Percentiles rank a stretch among this genome's conserved stretches.
Evolutionary conservation across 2,329 filamentous ascomycete genomes (phyloP).

Genomic region (Blastomyces parvus): DNA sequence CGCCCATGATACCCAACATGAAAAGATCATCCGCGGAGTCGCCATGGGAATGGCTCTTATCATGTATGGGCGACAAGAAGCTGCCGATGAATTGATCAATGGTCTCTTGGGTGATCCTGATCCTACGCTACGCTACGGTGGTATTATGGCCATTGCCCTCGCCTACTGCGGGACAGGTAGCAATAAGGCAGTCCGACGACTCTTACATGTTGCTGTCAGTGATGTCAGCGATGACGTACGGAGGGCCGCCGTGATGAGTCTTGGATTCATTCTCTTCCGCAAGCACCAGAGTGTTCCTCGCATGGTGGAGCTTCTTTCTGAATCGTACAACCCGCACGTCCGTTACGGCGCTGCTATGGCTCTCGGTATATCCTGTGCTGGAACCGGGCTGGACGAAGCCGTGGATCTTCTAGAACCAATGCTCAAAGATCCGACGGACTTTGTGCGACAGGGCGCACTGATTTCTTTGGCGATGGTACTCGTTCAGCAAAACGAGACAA

Average conservation of each 20-base stretch:
- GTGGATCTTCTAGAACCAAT: conserved; percentile 96
- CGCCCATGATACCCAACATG: conserved; percentile 93
- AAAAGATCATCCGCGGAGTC: conserved; percentile 95
- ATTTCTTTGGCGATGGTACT: conserved; percentile 96
- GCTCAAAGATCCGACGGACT: conserved; percentile 98
- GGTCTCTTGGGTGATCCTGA: conserved; percentile 88
- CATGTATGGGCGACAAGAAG: conserved; percentile 94
- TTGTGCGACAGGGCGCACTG: conserved; percentile 90
- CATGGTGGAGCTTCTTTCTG: conserved; percentile 96
- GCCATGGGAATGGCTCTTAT: conserved; percentile 96
- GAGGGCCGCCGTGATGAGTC: conserved; percentile 89
- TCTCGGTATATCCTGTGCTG: conserved; percentile 92
- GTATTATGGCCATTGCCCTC: conserved; percentile 96
- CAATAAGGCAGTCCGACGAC: conserved; percentile 95
- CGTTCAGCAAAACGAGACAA: conserved; percentile 97
- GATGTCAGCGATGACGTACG: conserved; percentile 97
- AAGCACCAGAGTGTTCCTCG: conserved; percentile 95
- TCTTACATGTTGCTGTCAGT: conserved; percentile 91
- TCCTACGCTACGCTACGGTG: conserved; percentile 86
- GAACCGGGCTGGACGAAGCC: conserved; percentile 89
- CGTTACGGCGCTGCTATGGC: conserved; percentile 98
- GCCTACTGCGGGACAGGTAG: conserved; percentile 95
- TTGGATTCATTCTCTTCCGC: conserved; percentile 96
- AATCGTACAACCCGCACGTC: conserved; percentile 98
- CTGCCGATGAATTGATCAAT: conserved; percentile 88